These are phyloP conservation scores for Alternaria atra DNA, from an alignment of 2,329 filamentous ascomycete species.

Conservation along the genomic window DNA sequence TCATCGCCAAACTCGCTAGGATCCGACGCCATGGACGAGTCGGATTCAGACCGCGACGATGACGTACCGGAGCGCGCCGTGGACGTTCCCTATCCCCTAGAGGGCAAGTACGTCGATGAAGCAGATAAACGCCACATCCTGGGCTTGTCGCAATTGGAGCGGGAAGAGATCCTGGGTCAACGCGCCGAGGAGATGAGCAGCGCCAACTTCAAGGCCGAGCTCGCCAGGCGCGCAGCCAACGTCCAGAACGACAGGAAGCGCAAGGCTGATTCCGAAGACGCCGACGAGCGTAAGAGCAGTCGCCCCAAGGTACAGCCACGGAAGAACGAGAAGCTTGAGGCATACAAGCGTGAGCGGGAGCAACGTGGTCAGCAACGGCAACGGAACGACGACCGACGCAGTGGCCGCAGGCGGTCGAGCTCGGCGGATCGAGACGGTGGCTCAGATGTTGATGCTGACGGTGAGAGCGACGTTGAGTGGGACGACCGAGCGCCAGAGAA, in stretches of 20 bases:
- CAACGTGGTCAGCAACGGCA: conserved; percentile 67
- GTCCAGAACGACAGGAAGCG: conserved; percentile 72
- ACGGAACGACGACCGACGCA: conserved; percentile 58
- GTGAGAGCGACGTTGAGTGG: conserved; percentile 81
- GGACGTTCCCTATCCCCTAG: conserved; percentile 79
- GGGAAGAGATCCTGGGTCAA: conserved; percentile 88
- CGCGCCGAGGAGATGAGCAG: conserved; percentile 84
- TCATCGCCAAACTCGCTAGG: conserved; percentile 76
- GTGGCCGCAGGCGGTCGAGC: conserved; percentile 56
- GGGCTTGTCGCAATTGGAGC: conserved; percentile 86
- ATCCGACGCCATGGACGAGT: conserved; percentile 89
- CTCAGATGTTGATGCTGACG: conserved; percentile 70
- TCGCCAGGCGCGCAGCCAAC: conserved; percentile 76
- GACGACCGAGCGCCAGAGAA: conserved; percentile 64
- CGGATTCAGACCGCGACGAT: conserved; percentile 62
- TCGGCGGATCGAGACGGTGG: conserved; percentile 51
- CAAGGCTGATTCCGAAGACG: conserved; percentile 79
- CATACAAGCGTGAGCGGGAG: conserved; percentile 63
- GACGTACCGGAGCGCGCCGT: conserved; percentile 62
- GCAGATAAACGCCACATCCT: conserved; percentile 71
- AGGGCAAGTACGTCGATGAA: conserved; percentile 76
- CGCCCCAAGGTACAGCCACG: conserved; percentile 61
- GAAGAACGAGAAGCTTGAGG: conserved; percentile 78
- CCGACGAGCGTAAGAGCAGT: conserved; percentile 80
- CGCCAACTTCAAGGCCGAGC: conserved; percentile 80